These are phyloP conservation scores for Dujonia santamariae DNA, from an alignment of 1,139 yeast species.

Conservation along the genomic window DNA sequence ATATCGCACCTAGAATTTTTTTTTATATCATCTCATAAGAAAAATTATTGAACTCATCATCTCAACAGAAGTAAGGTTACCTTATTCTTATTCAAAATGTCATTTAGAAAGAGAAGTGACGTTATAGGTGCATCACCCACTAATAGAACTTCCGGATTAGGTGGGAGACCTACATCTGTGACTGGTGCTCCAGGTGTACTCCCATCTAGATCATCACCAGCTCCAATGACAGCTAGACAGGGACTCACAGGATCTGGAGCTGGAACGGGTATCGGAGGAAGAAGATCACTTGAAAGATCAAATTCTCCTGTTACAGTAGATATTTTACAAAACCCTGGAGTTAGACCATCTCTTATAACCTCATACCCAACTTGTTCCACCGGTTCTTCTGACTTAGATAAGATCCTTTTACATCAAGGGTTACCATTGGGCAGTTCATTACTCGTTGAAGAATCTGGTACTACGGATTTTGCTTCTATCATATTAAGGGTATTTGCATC, in stretches of 20 bases:
- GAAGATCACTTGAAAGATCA: not conserved
- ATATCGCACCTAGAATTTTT: no score
- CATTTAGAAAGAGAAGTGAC: constrained; percentile 71
- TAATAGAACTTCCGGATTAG: constrained; percentile 9
- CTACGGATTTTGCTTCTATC: constrained; percentile 85
- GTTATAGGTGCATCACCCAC: constrained; percentile 34
- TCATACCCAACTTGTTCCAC: constrained; percentile 77
- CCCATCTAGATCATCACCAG: constrained; percentile 10
- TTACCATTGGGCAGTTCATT: constrained; percentile 74
- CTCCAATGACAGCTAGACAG: constrained; percentile 12
- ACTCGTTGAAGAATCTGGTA: constrained; percentile 77
- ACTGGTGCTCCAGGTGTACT: not conserved
- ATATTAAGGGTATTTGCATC: constrained; percentile 69
- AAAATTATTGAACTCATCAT: no score
- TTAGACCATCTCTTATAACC: constrained; percentile 73
- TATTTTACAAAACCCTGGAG: constrained; percentile 48
- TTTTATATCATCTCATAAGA: no score
- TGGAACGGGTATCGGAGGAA: not conserved
- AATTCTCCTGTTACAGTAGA: not conserved
- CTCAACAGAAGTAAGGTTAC: no score
- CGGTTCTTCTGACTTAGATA: constrained; percentile 74
- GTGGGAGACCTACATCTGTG: not conserved
- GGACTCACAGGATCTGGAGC: constrained; percentile 4
- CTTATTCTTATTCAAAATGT: no score
- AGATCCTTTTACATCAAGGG: constrained; percentile 76